phyloP scores from a whole-genome alignment of 805 yeast species.

The Alloascoidea hylecoeti region DNA sequence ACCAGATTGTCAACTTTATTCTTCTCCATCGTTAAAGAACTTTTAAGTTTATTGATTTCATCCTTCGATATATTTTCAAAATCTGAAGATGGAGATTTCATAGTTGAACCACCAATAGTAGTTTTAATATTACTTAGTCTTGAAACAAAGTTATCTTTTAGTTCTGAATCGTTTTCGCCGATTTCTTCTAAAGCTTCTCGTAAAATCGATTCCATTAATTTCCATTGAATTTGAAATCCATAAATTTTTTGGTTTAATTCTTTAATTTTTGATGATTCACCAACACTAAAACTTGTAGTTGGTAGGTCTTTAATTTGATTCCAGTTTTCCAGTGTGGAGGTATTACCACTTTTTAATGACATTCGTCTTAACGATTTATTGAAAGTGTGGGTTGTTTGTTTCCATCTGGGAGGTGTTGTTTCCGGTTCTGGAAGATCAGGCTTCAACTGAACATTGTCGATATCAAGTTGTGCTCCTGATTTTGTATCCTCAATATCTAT shows the following conservation, averaged over 20 bases:
- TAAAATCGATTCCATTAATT: conserved; percentile 2
- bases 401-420: conserved; percentile 1
- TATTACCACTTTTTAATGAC: background rate
- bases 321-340: too few species aligned
- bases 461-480: background rate
- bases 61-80: background rate
- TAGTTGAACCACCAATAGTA: background rate
- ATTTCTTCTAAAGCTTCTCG: conserved; percentile 2
- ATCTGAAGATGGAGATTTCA: too few species aligned
- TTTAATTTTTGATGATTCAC: background rate
- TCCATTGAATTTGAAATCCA: conserved; percentile 3
- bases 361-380: background rate
- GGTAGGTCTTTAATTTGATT: background rate
- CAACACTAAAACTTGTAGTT: background rate
- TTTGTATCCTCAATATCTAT: background rate
- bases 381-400: background rate
- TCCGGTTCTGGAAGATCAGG: conserved; percentile 2
- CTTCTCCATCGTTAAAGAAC: background rate
- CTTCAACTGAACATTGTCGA: background rate
- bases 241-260: background rate
- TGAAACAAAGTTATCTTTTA: background rate
- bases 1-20: background rate
- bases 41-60: background rate
- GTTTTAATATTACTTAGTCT: background rate
- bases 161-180: background rate